Base-by-base conservation (phyloP, 73 alveolate species). In the Symbiodinium pilosum region DNA sequence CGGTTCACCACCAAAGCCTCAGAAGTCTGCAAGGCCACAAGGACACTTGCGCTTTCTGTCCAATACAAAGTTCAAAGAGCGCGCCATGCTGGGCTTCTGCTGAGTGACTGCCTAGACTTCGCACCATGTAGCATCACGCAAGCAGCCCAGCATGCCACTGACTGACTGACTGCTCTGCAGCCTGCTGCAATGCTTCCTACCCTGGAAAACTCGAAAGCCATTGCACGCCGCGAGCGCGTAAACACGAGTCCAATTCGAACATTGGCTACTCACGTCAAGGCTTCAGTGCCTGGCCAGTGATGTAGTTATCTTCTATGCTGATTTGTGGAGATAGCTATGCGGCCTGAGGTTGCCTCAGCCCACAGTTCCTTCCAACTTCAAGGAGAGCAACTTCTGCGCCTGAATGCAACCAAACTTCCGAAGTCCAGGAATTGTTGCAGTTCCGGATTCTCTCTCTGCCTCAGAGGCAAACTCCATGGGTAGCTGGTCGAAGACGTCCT, bases 401-500 rank as follows among this genome's bases (percentile, higher is more conserved):
- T 88, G 39, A 18, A 11, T 47, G 14, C n/a, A 0, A 14, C 1
- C 38, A 36, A 12, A 32, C 21, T 36, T 64, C 39, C 52, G 52
- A 38, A 52, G 21, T 38, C 41, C 34, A 69, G 42, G 28, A 30
- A n/a, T 69, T 21, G 16, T 69, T 69, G 34, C 84, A 69, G 84
- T 21, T 30, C 28, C 77, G 28, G 39, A 32, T 21, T 30, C 68
- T 9, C 59, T 14, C 30, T 68, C 39, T 21, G 71, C 98, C 98
- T 93, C 98, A 28, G 98, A 93, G 30, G 98, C 98, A 77, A 93
- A 93, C 84, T 93, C 98, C 98, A 93, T 93, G 38, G 98, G 98
- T 92, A 93, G 68, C 64, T 93, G 98, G 98, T 93, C 98, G n/a
- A 93, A 93, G 20, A 93, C 98, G 64, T 93, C 98, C 98, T 93